Base-by-base conservation (phyloP, 768 basidiomycete genomes). In the Boletus tomentosulus region DNA sequence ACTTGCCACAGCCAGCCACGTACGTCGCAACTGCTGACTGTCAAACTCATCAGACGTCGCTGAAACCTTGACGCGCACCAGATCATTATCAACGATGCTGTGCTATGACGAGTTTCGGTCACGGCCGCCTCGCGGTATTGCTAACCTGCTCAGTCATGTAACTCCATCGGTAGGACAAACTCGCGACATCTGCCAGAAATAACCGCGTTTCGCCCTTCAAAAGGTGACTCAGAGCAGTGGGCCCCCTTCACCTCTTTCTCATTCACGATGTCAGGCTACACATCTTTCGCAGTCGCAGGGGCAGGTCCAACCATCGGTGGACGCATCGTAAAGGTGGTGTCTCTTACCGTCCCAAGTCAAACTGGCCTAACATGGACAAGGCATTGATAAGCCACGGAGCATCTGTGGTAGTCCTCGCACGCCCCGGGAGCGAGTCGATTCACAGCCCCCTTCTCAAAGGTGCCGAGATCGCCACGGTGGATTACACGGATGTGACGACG, bases 261-360 rank as follows among this genome's bases (percentile, higher is more conserved):
- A 46, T 30, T 38, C 48, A 48, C 37, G 24, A 67, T 69, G 69
- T 48, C 63, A 31, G 39, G 39, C 27, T 70, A 67, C 61, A 65
- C 60, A 25, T 73, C 72, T 7, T 74, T 73, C 44, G 73, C 71
- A 35, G 64, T 73, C 38, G 66, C 58, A 15, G 73, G 72, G 8
- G 66, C 70, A 10, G 72, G 73, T 8, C 68, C 69, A n/a, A 69
- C 64, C 37, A 63, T 73, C 51, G 73, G 73, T 28, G 62, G 48
- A 24, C 71, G 66, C 13, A 72, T 73, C 49, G 68, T 66, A 11
- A 60, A 64, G 60, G 69, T 50, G 6, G 6, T 19, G 16, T 48
- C 33, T 25, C 35, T 33, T 27, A 2, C 5, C 15, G 2, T 57
- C 25, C 11, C 4, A 5, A 28, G 37, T 35, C 37, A 12, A 5